Percentiles rank a stretch among this genome's conserved stretches.
phyloP scores from a whole-genome alignment of 208 protist genomes.

The Acanthamoeba culbertsoni region DNA sequence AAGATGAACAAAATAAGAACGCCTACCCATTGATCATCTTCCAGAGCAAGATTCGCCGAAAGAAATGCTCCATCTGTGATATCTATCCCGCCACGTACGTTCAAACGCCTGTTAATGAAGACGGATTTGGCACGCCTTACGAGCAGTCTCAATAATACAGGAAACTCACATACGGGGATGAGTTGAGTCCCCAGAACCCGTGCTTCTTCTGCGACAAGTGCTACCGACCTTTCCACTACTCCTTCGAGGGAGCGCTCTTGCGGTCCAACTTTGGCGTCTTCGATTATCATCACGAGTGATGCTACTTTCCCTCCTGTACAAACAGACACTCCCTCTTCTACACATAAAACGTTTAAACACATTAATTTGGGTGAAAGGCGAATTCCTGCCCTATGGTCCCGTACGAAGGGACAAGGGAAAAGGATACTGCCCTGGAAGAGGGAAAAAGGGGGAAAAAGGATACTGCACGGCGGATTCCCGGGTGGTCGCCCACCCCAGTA shows the following conservation, averaged over 20 bases:
- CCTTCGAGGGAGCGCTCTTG: background rate
- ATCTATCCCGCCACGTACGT: constrained; percentile 76
- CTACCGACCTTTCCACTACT: constrained; percentile 10
- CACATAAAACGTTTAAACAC: too few relatives aligned
- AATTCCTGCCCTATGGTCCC: too few relatives aligned
- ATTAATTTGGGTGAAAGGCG: too few relatives aligned
- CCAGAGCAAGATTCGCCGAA: constrained; percentile 70
- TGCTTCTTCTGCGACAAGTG: constrained; percentile 38
- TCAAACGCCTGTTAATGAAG: constrained; percentile 31
- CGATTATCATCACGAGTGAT: background rate
- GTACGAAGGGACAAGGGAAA: too few relatives aligned
- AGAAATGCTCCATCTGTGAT: constrained; percentile 79
- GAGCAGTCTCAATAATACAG: background rate
- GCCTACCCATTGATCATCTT: constrained; percentile 70
- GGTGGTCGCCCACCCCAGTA: too few relatives aligned
- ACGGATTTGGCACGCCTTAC: background rate
- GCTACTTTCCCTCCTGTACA: too few relatives aligned
- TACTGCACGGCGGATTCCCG: too few relatives aligned
- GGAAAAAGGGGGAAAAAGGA: too few relatives aligned
- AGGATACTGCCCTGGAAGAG: too few relatives aligned
- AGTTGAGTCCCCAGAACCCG: background rate
- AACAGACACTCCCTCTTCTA: too few relatives aligned
- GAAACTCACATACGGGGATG: background rate
- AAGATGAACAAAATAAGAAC: constrained; percentile 38
- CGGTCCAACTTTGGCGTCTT: constrained; percentile 11